Percentiles rank a stretch among this genome's conserved stretches.
Evolutionary conservation across 2,329 filamentous ascomycete species (phyloP).

Genomic region (Colletotrichum kahawae): DNA sequence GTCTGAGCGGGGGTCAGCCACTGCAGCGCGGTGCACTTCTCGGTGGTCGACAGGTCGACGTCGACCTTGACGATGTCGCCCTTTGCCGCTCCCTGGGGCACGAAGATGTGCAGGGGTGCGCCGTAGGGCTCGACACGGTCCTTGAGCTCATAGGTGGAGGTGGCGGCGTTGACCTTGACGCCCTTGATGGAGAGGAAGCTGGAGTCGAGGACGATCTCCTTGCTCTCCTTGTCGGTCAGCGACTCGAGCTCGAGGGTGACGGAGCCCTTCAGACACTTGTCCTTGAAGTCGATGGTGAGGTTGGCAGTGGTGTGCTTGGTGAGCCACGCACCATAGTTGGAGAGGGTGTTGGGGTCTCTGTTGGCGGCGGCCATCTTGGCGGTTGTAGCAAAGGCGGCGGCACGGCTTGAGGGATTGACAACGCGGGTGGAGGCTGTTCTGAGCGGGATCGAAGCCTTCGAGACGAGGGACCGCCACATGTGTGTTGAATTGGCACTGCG

Average conservation of each 20-base stretch:
- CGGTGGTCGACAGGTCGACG: constrained; percentile 81
- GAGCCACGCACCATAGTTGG: constrained; percentile 89
- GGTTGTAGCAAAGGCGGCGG: constrained; percentile 5
- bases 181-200: constrained; percentile 77
- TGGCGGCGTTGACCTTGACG: constrained; percentile 71
- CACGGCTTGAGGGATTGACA: background rate
- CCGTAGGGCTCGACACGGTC: constrained; percentile 76
- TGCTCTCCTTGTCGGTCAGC: constrained; percentile 73
- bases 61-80: constrained; percentile 59
- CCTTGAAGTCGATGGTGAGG: constrained; percentile 83
- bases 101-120: constrained; percentile 69
- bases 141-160: constrained; percentile 71
- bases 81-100: constrained; percentile 59
- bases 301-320: constrained; percentile 84
- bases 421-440: constrained; percentile 12
- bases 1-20: constrained; percentile 96
- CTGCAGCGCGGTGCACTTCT: constrained; percentile 88
- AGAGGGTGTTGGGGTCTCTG: constrained; percentile 87
- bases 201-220: constrained; percentile 87
- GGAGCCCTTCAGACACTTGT: constrained; percentile 76
- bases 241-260: constrained; percentile 80
- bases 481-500: constrained; percentile 2
- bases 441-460: constrained; percentile 16
- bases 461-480: constrained; percentile 21
- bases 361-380: constrained; percentile 28